Evolutionary conservation across 495 filamentous ascomycete species (phyloP).

Genomic region (Pseudoneurospora amorphoporcata): DNA sequence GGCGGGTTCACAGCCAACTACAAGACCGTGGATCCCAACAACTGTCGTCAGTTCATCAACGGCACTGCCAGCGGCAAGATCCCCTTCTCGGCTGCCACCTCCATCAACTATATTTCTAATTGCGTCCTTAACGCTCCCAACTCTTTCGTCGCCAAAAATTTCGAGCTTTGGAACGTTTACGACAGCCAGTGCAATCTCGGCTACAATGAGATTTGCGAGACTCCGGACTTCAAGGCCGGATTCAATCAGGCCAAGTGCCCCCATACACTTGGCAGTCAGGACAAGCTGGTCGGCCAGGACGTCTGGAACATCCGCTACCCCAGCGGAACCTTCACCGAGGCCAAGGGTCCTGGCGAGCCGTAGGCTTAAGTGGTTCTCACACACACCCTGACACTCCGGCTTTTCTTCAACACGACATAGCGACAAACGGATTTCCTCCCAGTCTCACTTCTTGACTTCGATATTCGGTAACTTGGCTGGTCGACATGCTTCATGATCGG

Average conservation of each 20-base stretch:
- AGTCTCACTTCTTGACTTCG: too few relatives aligned
- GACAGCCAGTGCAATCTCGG: conserved; percentile 25
- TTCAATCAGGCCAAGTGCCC: conserved; percentile 20
- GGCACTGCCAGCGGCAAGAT: conserved; percentile 16
- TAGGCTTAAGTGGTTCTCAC: too few relatives aligned
- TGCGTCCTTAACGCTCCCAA: conserved; percentile 21
- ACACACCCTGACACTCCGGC: too few relatives aligned
- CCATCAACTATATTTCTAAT: conserved; percentile 30
- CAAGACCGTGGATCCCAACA: conserved; percentile 11
- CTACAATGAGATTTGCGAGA: conserved; percentile 28
- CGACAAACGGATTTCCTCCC: too few relatives aligned
- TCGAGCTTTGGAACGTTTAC: conserved; percentile 28
- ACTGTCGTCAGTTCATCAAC: conserved; percentile 23
- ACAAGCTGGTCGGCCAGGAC: too few relatives aligned
- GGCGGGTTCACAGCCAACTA: conserved; percentile 24
- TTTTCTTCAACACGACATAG: too few relatives aligned
- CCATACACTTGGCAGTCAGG: too few relatives aligned
- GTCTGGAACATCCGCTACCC: too few relatives aligned
- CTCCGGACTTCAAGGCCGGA: conserved; percentile 16
- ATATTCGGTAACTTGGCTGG: too few relatives aligned
- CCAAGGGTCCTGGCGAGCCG: neutral
- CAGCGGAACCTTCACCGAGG: too few relatives aligned
- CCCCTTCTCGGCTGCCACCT: conserved; percentile 30
- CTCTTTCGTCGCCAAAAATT: conserved; percentile 25
- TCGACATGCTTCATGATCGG: too few relatives aligned